phyloP scores from a whole-genome alignment of 2,329 filamentous ascomycete species.

The Cladobotryum protrusum region DNA sequence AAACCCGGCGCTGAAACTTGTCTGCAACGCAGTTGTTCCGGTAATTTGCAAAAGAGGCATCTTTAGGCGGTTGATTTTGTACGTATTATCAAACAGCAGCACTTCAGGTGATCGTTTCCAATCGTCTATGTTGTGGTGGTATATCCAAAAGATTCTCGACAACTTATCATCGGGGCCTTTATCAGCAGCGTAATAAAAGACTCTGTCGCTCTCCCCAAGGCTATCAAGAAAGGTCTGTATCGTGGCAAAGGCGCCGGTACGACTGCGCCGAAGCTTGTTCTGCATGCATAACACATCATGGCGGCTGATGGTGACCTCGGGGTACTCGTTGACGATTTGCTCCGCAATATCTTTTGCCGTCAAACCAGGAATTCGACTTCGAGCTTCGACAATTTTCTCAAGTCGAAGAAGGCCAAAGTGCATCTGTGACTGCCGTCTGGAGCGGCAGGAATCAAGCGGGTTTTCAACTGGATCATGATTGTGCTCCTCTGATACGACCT shows the following conservation, averaged over 20 bases:
- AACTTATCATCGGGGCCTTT: background rate
- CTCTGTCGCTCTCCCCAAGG: background rate
- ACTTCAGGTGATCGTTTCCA: constrained; percentile 11
- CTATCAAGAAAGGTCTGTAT: background rate
- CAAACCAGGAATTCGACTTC: background rate
- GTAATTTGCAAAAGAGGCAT: constrained; percentile 10
- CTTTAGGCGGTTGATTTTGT: constrained; percentile 10
- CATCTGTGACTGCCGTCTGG: background rate
- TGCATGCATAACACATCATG: background rate
- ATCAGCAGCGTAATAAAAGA: background rate
- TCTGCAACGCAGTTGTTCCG: background rate
- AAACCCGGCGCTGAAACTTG: background rate
- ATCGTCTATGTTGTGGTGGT: background rate
- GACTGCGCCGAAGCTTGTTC: background rate
- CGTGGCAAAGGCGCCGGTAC: background rate
- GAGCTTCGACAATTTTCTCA: background rate
- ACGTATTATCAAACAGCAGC: constrained; percentile 9
- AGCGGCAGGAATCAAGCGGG: background rate
- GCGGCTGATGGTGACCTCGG: background rate
- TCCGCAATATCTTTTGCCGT: background rate
- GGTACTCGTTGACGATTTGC: constrained; percentile 1
- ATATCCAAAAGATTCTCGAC: background rate
- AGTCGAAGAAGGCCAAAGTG: background rate
- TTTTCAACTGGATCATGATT: constrained; percentile 1
- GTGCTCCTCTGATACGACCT: background rate